Evolutionary conservation across 805 yeast genomes (phyloP), one percentile per base, ranked within the genome.

Genomic region (Priceomyces haplophilus): DNA sequence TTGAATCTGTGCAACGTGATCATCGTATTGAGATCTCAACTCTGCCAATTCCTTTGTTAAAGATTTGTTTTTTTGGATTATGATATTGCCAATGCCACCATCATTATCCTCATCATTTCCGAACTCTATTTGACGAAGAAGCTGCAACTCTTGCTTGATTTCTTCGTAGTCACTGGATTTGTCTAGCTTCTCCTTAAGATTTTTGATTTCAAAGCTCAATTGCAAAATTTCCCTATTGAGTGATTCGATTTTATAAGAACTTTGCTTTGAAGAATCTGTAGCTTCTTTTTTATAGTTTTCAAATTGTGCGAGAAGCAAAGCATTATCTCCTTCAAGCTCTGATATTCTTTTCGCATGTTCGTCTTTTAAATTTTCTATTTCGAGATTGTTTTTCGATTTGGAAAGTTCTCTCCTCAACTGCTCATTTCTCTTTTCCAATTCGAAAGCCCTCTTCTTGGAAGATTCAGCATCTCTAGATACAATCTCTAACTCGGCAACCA

Each of bases 351-450:
- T 73, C 37, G 65, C 67, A 43, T 65, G 69, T 34, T 61, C 65
- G 45, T 72, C 74, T 41, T 65, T 65, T 19, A 75, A 37, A 11
- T 49, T 50, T 58, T 73, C 47, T 50, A 62, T 50, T 66, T 76
- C 55, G 54, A 69, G 49, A 62, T 78, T 72, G 41, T 76, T 72
- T 30, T 77, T 77, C 2, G 79, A 72, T 35, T 69, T 62, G 33
- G 84, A 77, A 40, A 89, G 60, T 42, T 85, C 85, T 13, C 80
- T 71, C 45, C 88, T 76, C 41, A 89, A 68, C 39, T 83, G 82
- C 54, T 85, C 86, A 54, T 88, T 90, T 45, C 96, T 73, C 47
- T 77, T 77, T 58, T 88, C 95, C 41, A 89, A 73, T 53, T 84
- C 88, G 38, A 79, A 58, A 1, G 81, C 76, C 44, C 93, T 75